Percentiles rank a stretch among this genome's conserved stretches.
These are phyloP conservation scores for Kwoniella mangroviensis DNA, from an alignment of 768 basidiomycete species.

Conservation along the genomic window DNA sequence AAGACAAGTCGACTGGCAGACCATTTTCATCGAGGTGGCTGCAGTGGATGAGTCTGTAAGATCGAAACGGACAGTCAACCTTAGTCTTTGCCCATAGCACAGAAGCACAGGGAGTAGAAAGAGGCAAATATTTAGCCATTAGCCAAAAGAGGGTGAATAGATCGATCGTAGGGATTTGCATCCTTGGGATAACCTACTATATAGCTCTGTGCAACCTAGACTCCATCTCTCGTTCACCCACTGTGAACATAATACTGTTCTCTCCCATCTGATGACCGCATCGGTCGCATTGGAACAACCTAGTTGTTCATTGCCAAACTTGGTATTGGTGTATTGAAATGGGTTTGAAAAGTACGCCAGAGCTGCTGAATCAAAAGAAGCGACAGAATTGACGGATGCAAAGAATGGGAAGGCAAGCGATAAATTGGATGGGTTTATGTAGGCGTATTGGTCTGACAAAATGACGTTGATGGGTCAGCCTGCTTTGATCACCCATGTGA, in stretches of 20 bases:
- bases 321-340: constrained; percentile 47
- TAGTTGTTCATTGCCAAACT: constrained; percentile 49
- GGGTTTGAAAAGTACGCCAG: constrained; percentile 52
- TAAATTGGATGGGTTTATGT: constrained; percentile 49
- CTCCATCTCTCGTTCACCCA: constrained; percentile 56
- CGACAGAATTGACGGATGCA: constrained; percentile 40
- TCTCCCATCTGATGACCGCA: constrained; percentile 48
- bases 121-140: too few relatives aligned
- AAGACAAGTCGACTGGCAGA: constrained; percentile 55
- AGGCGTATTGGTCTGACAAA: constrained; percentile 37
- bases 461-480: not conserved
- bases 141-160: too few relatives aligned
- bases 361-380: constrained; percentile 51
- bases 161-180: too few relatives aligned
- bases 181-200: too few relatives aligned
- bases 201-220: constrained; percentile 39
- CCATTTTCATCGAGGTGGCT: constrained; percentile 53
- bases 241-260: constrained; percentile 54
- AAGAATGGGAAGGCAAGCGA: constrained; percentile 55
- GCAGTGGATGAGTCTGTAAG: constrained; percentile 34
- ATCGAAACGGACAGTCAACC: not conserved
- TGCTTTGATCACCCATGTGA: not conserved
- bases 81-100: too few relatives aligned
- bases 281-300: constrained; percentile 52
- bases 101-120: too few relatives aligned